Conservation (phyloP, 768 basidiomycete species). For the Leccinum aurantiacum region DNA sequence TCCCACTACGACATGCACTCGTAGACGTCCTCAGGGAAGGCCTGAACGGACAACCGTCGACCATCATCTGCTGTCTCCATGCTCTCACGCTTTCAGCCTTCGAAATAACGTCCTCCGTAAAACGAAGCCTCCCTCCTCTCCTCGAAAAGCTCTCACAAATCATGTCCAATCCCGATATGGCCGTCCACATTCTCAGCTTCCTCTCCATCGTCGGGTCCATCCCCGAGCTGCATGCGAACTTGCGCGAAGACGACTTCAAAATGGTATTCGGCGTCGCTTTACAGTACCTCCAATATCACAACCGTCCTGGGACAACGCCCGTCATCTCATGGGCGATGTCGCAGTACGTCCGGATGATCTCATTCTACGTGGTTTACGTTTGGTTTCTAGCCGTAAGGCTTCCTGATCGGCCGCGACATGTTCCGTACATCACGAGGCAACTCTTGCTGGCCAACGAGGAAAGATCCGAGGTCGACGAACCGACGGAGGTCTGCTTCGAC, state of each 20-base stretch:
- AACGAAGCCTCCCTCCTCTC: conserved; percentile 74
- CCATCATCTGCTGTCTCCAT: conserved; percentile 87
- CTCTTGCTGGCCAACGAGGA: conserved; percentile 84
- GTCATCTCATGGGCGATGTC: conserved; percentile 82
- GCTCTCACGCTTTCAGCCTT: conserved; percentile 86
- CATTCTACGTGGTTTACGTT: conserved; percentile 86
- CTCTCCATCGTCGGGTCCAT: conserved; percentile 84
- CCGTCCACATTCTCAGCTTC: conserved; percentile 95
- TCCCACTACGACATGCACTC: conserved; percentile 62
- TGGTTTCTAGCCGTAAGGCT: conserved; percentile 93
- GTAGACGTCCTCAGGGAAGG: conserved; percentile 73
- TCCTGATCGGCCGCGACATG: conserved; percentile 74
- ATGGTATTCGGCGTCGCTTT: conserved; percentile 93
- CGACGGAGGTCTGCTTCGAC: conserved; percentile 95
- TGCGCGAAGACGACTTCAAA: conserved; percentile 87
- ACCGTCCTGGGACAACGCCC: conserved; percentile 55
- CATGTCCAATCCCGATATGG: conserved; percentile 91
- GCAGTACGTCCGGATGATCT: conserved; percentile 87
- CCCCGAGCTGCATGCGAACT: conserved; percentile 78
- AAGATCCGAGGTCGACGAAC: conserved; percentile 72
- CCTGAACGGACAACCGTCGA: conserved; percentile 65
- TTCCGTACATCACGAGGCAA: conserved; percentile 84
- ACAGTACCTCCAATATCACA: conserved; percentile 92
- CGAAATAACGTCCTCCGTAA: conserved; percentile 81
- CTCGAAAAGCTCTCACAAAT: conserved; percentile 88